These are phyloP conservation scores for Mesembryanthemum crystallinum DNA, from an alignment of 148 eudicot genomes.

Conservation along the genomic window DNA sequence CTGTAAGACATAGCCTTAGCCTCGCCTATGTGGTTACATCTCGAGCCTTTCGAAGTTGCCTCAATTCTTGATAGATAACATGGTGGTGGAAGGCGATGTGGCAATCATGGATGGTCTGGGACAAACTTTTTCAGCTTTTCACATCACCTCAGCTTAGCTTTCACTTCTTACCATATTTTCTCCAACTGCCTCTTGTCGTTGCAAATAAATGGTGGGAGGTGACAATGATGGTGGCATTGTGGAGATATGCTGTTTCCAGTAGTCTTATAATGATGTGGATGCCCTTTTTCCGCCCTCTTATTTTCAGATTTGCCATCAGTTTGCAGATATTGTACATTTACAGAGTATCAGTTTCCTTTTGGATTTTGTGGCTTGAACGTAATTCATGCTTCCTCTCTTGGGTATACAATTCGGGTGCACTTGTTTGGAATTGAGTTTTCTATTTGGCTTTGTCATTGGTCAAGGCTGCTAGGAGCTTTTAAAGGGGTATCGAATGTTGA, in stretches of 20 bases:
- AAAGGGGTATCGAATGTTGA: no score
- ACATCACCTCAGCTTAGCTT: background rate
- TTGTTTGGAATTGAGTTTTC: background rate
- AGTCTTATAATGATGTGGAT: background rate
- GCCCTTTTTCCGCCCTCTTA: background rate
- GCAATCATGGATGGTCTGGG: background rate
- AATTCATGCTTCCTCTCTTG: background rate
- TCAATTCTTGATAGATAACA: background rate
- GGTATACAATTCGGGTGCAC: background rate
- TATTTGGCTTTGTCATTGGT: background rate
- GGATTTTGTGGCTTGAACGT: no score
- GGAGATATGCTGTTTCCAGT: background rate
- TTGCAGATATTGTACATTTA: background rate
- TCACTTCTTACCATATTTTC: background rate
- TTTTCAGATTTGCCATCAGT: background rate
- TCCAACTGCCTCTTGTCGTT: background rate
- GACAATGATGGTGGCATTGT: background rate
- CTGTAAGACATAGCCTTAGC: no score
- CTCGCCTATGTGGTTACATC: no score
- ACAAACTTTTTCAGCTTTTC: background rate
- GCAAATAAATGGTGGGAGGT: background rate
- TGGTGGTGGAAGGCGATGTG: background rate
- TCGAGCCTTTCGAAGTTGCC: background rate
- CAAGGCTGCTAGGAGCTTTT: background rate
- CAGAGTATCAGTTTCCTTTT: no score